A percentile compares a stretch with the other conserved stretches of the same genome.
Evolutionary conservation across 1,284 basidiomycete genomes (phyloP).

Genomic region (Schizopora paradoxa): DNA sequence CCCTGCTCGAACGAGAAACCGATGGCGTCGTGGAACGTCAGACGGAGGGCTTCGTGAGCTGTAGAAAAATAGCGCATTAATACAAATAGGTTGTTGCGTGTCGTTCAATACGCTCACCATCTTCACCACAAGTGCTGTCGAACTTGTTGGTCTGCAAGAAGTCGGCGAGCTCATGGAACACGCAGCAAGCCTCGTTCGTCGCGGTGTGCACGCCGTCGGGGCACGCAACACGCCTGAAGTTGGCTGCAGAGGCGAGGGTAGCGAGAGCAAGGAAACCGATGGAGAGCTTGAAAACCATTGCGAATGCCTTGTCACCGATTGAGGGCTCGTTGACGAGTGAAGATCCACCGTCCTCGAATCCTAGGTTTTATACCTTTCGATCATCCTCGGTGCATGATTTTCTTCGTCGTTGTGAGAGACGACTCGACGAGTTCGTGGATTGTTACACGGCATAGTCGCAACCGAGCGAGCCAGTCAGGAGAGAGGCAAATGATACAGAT

Average conservation of each 20-base stretch:
- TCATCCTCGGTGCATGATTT: too few relatives aligned
- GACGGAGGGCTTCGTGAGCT: constrained; percentile 21
- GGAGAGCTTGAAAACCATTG: constrained; percentile 14
- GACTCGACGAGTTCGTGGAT: too few relatives aligned
- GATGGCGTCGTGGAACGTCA: constrained; percentile 25
- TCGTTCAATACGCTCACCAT: too few relatives aligned
- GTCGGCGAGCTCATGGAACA: constrained; percentile 20
- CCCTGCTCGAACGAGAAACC: constrained; percentile 19
- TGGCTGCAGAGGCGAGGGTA: constrained; percentile 5
- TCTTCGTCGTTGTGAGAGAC: too few relatives aligned
- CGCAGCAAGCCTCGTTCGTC: constrained; percentile 19
- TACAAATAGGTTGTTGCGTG: too few relatives aligned
- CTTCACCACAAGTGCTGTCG: constrained; percentile 20
- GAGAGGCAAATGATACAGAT: too few relatives aligned
- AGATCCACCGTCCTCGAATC: too few relatives aligned
- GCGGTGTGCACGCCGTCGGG: constrained; percentile 18
- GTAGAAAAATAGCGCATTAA: constrained; percentile 3
- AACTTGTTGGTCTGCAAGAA: constrained; percentile 20
- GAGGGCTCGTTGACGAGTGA: neutral
- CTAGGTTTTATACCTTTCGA: constrained; percentile 9
- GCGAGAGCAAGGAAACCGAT: constrained; percentile 9
- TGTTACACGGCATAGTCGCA: too few relatives aligned
- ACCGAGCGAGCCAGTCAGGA: too few relatives aligned
- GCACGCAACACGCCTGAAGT: constrained; percentile 19
- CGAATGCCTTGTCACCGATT: neutral